Conservation (phyloP, 208 protist genomes). For the Novymonas esmeraldas region DNA sequence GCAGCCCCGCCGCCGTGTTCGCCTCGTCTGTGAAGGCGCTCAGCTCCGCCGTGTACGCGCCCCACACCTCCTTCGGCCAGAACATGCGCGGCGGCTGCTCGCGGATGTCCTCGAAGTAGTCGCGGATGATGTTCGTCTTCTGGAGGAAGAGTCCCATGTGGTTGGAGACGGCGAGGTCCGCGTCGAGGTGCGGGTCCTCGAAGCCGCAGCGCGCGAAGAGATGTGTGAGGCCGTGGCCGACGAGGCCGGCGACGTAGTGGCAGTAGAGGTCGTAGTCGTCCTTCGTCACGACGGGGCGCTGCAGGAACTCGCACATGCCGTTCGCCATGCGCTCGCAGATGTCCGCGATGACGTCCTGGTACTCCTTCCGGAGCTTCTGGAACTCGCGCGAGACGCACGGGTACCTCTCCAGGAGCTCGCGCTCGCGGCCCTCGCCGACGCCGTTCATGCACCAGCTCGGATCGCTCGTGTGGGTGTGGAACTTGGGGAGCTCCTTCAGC, state of each 20-base stretch:
- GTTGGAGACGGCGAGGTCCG: conserved; percentile 82
- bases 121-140: conserved; percentile 98
- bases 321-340: conserved; percentile 93
- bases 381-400: conserved; percentile 69
- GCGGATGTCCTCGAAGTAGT: conserved; percentile 96
- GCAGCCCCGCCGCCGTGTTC: conserved; percentile 59
- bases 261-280: conserved; percentile 96
- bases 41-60: conserved; percentile 72
- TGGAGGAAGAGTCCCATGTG: conserved; percentile 98
- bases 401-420: conserved; percentile 75
- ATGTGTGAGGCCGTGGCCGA: conserved; percentile 94
- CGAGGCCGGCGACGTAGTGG: conserved; percentile 97
- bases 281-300: conserved; percentile 78
- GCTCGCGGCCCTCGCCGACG: conserved; percentile 71
- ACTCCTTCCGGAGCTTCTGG: conserved; percentile 59
- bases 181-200: conserved; percentile 65
- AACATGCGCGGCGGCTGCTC: conserved; percentile 92
- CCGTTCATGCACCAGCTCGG: conserved; percentile 50
- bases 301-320: conserved; percentile 94
- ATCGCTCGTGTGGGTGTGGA: conserved; percentile 76
- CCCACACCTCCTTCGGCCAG: conserved; percentile 93
- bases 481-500: conserved; percentile 66
- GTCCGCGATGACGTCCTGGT: conserved; percentile 92
- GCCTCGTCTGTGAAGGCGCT: conserved; percentile 55
- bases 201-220: conserved; percentile 91